Base-by-base conservation (phyloP, 768 basidiomycete species). In the Mycena venus region DNA sequence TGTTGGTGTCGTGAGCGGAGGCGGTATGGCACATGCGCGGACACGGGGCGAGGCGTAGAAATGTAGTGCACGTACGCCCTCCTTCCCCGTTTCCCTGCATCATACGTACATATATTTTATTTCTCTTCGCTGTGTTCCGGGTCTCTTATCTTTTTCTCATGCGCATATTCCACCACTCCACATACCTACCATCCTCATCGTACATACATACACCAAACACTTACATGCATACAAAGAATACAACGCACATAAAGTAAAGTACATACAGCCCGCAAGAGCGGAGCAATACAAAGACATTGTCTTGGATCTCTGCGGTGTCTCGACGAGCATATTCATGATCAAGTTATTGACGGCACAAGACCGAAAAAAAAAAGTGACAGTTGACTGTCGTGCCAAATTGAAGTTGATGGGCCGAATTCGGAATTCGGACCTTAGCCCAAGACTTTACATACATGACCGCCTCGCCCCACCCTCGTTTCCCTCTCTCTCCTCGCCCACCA, bases 31-130 rank as follows among this genome's bases (percentile, higher is more conserved):
- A 11, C 40, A 27, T 47, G 17, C 25, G n/a, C 4, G 15, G 44
- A 23, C 31, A 42, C n/a, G 3, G 10, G 44, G 62, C 4, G 44
- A 44, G 63, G 55, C 74, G 77, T 79, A 84, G 84, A 87, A 51
- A 85, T 81, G 86, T 86, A 88, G 88, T 84, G 85, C 86, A 86
- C 86, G 83, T 82, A 85, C 85, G 78, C n/a, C 80, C 23, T 25
- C 40, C 61, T 80, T 80, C 80, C 83, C 81, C 79, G 79, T 68
- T 25, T 60, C 17, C 40, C 53, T 61, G 53, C 53, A 55, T 55
- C 19, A 31, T 60, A 68, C 68, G 65, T 75, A 51, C 49, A 23
- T 72, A 61, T 75, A 64, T n/a, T 23, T 58, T 44, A 25, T 62
- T 65, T 42, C 63, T 49, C 72, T 36, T 63, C 32, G 55, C 31